Conservation (phyloP, 768 basidiomycete species). For the Suillus luteus region DNA sequence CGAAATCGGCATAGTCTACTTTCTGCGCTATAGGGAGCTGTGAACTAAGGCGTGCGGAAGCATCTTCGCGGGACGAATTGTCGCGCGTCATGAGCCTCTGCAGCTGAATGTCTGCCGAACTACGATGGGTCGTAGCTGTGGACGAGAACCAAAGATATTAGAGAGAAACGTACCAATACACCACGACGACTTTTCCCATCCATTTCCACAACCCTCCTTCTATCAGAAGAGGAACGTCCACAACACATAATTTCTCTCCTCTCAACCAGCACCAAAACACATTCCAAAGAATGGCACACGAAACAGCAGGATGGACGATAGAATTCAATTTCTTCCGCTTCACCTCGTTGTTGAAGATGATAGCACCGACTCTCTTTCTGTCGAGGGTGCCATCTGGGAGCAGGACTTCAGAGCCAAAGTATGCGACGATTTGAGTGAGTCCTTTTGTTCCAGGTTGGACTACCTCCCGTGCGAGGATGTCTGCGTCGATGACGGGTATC, state of each 20-base stretch:
- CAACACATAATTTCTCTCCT: conserved; percentile 76
- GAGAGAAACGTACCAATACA: conserved; percentile 73
- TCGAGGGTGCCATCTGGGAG: conserved; percentile 72
- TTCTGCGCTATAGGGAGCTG: conserved; percentile 84
- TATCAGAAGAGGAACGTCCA: conserved; percentile 92
- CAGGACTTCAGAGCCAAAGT: conserved; percentile 75
- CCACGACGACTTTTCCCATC: conserved; percentile 84
- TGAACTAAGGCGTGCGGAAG: conserved; percentile 70
- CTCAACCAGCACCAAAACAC: conserved; percentile 72
- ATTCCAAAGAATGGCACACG: conserved; percentile 69
- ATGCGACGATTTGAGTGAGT: conserved; percentile 61
- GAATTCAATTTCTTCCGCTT: conserved; percentile 75
- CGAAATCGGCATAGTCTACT: conserved; percentile 78
- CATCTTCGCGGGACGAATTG: conserved; percentile 62
- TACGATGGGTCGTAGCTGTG: conserved; percentile 29
- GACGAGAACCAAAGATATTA: not conserved
- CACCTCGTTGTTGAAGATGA: conserved; percentile 79
- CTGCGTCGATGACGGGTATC: conserved; percentile 92
- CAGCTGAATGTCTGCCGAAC: conserved; percentile 82
- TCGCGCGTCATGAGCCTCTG: conserved; percentile 82
- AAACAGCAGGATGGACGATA: conserved; percentile 92
- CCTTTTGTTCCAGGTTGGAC: conserved; percentile 82
- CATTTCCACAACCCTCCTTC: conserved; percentile 85
- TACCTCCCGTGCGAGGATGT: conserved; percentile 82
- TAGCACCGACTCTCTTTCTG: conserved; percentile 77